Evolutionary conservation across 352 stramenopile species (phyloP), one percentile per base, ranked within the genome.

Genomic region (Peronospora tabacina): DNA sequence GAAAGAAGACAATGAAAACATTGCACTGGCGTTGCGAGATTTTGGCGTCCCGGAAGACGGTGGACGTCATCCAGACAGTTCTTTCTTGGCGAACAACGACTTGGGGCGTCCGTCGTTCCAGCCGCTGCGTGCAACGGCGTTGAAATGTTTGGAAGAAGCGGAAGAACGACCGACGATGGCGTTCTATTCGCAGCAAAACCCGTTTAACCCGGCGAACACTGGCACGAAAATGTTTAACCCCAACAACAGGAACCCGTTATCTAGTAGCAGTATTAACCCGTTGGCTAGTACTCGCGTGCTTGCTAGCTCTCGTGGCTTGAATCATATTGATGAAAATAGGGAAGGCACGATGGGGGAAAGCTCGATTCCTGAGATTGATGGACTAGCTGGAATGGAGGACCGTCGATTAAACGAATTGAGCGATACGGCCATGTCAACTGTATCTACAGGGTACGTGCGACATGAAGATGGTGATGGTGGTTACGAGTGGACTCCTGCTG

Each of bases 361-460:
- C 28, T 34, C 42, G 3, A 29, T 64, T 5, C 33, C 58, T 26
- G 42, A 52, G 1, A 50, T 61, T 40, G 32, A 37, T 5, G 37
- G 38, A 19, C 19, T 11, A 30, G 28, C 24, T 11, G 34, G 11
- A n/a, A 38, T 39, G 2, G 57, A 70, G 0, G 54, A 67, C n/a
- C 62, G 62, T n/a, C 62, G 62, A 13, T 70, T 70, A 20, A 62
- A 70, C 0, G 63, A 79, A 6, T 55, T 72, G 17, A 90, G 88
- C 55, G 66, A 75, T 47, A 87, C 80, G 2, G 67, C 63, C 2
- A 52, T 90, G 22, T 90, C 80, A 0, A 86, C 65, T 3, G 61
- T 90, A 7, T 90, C 80, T n/a, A 90, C 80, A 0, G 80, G 80
- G 4, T 90, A 90, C 42, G 77, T 90, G 9, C 77, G 80, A 15